Conservation (phyloP, 2,329 filamentous ascomycete genomes). For the Xenosphaeropsis pyriputrescens region DNA sequence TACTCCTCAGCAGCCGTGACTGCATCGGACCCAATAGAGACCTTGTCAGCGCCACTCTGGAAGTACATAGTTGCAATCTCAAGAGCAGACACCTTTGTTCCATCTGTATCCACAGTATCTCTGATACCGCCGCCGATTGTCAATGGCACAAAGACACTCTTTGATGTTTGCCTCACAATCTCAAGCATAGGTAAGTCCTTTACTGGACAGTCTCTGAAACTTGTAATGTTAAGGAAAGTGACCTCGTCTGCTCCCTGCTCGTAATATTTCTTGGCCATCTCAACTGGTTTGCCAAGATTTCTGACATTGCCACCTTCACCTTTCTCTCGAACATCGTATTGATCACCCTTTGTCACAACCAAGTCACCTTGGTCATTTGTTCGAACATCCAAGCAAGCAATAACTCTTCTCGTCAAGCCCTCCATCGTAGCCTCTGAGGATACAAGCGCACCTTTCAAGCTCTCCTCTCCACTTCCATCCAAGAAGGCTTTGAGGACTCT, state of each 20-base stretch:
- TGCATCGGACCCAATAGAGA: constrained; percentile 90
- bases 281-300: constrained; percentile 92
- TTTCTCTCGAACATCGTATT: constrained; percentile 96
- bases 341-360: constrained; percentile 95
- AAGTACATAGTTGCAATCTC: constrained; percentile 97
- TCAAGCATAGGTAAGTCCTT: constrained; percentile 94
- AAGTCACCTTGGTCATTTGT: constrained; percentile 89
- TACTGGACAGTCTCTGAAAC: constrained; percentile 87
- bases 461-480: constrained; percentile 46
- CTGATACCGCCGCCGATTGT: constrained; percentile 93
- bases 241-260: constrained; percentile 93
- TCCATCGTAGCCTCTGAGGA: constrained; percentile 25
- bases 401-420: constrained; percentile 81
- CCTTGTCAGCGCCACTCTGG: constrained; percentile 91
- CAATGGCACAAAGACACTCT: constrained; percentile 88
- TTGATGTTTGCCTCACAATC: constrained; percentile 70
- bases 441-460: constrained; percentile 23
- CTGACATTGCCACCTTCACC: constrained; percentile 52
- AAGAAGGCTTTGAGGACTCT: constrained; percentile 77
- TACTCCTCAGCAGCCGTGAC: constrained; percentile 89
- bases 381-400: constrained; percentile 91
- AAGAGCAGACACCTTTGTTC: constrained; percentile 72
- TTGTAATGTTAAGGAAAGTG: constrained; percentile 96
- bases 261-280: constrained; percentile 89
- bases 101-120: constrained; percentile 81